Evolutionary conservation across 78 protist species (phyloP), one percentile per base, ranked within the genome.

Genomic region (Planoprotostelium fungivorum): DNA sequence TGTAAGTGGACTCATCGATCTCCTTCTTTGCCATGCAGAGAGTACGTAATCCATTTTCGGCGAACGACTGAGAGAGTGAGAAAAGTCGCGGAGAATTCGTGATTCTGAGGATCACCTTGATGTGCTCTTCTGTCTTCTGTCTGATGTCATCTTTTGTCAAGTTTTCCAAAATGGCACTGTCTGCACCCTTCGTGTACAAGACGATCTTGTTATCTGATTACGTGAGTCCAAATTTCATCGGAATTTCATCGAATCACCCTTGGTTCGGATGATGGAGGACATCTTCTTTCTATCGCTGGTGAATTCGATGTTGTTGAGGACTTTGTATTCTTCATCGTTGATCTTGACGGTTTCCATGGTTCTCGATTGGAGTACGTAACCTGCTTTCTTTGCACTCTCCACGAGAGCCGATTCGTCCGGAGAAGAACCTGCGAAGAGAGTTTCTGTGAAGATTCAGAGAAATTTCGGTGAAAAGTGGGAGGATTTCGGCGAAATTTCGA

Each of bases 31-130:
- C 98, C 84, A 96, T 35, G 87, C 94, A 90, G 16, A 99, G 92
- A 28, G 99, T 98, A 29, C 99, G 95, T n/a, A 97, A 87, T 0
- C 98, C 99, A 28, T 36, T 85, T 28, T 84, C 85, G 0, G 99
- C 98, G 34, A 94, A 96, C 38, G 85, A 88, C 25, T 84, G 83
- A n/a, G 37, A 95, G 37, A 38, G 25, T 1, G n/a, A 85, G 5
- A 5, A 85, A 16, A 25, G 36, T 16, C 87, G 16, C 37, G 73
- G 16, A 51, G 5, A 25, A 25, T 51, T 16, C 16, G 5, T 51
- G 5, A 25, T 51, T 51, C 73, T 51, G 73, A 16, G 16, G 73
- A 51, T 51, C 31, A 51, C 73, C 73, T 51, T 51, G 73, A 51
- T 51, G 73, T 51, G 73, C 16, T 51, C 73, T 51, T 51, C 73